Conservation (phyloP, 148 eudicot species). For the Heliosperma pusillum region DNA sequence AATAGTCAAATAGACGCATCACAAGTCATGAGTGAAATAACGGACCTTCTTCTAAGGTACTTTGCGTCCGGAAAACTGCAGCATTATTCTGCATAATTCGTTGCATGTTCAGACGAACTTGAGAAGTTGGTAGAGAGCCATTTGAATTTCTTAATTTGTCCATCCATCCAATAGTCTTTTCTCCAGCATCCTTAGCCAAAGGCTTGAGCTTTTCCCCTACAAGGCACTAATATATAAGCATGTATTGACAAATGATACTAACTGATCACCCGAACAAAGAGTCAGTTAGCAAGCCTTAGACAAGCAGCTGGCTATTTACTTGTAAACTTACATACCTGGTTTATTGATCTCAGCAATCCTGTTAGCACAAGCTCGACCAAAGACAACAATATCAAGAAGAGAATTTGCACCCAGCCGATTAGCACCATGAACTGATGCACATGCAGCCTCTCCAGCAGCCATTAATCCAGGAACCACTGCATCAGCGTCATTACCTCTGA, state of each 20-base stretch:
- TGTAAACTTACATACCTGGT: slow-evolving; percentile 51
- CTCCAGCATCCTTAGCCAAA: slow-evolving; percentile 80
- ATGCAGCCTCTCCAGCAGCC: slow-evolving; percentile 99
- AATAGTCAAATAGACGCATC: neutral
- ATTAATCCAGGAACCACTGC: slow-evolving; percentile 83
- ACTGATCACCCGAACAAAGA: neutral
- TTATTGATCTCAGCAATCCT: slow-evolving; percentile 84
- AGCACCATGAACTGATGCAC: slow-evolving; percentile 99
- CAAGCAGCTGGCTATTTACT: neutral
- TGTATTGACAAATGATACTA: neutral
- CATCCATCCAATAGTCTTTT: slow-evolving; percentile 85
- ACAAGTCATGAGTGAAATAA: neutral
- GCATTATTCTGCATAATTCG: slow-evolving; percentile 94
- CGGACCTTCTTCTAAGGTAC: slow-evolving; percentile 91
- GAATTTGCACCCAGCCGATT: slow-evolving; percentile 98
- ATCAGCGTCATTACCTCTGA: slow-evolving; percentile 83
- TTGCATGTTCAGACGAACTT: slow-evolving; percentile 91
- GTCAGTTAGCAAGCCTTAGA: neutral
- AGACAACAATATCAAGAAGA: slow-evolving; percentile 98
- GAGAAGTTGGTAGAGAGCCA: slow-evolving; percentile 82
- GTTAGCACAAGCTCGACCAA: slow-evolving; percentile 97
- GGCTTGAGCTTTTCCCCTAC: slow-evolving; percentile 90
- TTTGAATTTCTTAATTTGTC: slow-evolving; percentile 84
- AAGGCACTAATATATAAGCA: slow-evolving; percentile 8
- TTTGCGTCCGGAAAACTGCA: slow-evolving; percentile 95